These are phyloP conservation scores for Myotisia sp. DNA, from an alignment of 2,329 filamentous ascomycete species.

Conservation along the genomic window DNA sequence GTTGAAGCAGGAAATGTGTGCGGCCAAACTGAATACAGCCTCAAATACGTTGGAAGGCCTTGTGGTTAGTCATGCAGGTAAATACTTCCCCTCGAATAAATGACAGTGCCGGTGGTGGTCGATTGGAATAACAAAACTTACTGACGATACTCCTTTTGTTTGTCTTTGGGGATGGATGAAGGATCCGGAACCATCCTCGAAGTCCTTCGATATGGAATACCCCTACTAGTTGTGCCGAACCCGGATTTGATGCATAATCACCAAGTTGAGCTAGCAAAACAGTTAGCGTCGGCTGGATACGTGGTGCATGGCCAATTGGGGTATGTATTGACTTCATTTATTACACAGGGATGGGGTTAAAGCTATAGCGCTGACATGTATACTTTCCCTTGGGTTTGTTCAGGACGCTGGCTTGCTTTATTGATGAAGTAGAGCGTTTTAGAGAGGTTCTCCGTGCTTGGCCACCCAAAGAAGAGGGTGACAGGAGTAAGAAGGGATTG, in stretches of 20 bases:
- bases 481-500: slow-evolving; percentile 31
- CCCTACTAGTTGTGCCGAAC: slow-evolving; percentile 85
- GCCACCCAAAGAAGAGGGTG: slow-evolving; percentile 37
- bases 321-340: slow-evolving; percentile 33
- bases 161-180: slow-evolving; percentile 24
- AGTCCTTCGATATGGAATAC: slow-evolving; percentile 56
- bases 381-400: neutral
- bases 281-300: slow-evolving; percentile 61
- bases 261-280: slow-evolving; percentile 70
- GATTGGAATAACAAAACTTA: neutral
- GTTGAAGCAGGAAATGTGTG: slow-evolving; percentile 45
- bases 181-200: slow-evolving; percentile 84
- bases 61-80: slow-evolving; percentile 82
- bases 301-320: slow-evolving; percentile 54
- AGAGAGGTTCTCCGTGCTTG: slow-evolving; percentile 28
- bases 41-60: slow-evolving; percentile 43
- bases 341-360: neutral
- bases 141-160: slow-evolving; percentile 1
- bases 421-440: slow-evolving; percentile 36
- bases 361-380: neutral
- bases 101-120: neutral
- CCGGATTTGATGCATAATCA: slow-evolving; percentile 72
- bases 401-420: slow-evolving; percentile 27
- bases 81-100: slow-evolving; percentile 12
- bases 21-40: slow-evolving; percentile 34